Evolutionary conservation across 2,329 filamentous ascomycete species (phyloP).

Genomic region (Lecanicillium sp.): DNA sequence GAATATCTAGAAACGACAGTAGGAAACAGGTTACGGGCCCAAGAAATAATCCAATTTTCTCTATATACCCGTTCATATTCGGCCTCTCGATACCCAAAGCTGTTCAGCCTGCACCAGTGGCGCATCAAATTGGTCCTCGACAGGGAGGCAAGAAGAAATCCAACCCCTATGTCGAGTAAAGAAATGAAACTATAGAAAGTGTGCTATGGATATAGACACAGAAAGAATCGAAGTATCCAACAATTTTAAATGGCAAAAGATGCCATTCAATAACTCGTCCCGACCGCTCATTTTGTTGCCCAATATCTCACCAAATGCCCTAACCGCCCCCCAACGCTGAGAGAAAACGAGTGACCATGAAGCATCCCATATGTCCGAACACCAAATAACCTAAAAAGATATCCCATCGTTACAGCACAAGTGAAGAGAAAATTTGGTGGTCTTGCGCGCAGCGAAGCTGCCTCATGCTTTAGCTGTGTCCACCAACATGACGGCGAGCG

Average conservation of each 20-base stretch:
- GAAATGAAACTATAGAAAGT: neutral
- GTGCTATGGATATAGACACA: conserved; percentile 7
- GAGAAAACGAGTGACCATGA: neutral
- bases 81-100: neutral
- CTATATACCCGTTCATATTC: neutral
- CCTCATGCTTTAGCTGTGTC: conserved; percentile 21
- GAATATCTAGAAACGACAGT: no score
- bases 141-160: neutral
- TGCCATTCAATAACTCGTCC: no score
- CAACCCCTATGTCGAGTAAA: neutral
- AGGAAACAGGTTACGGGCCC: no score
- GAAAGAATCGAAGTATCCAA: conserved; percentile 11
- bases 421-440: no score
- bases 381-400: neutral
- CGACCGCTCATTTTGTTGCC: conserved; percentile 1
- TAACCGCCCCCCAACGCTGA: no score
- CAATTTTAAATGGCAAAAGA: conserved; percentile 8
- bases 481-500: conserved; percentile 23
- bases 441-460: no score
- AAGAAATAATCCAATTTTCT: neutral
- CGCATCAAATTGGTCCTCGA: neutral
- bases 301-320: no score
- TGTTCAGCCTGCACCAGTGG: neutral
- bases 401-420: no score
- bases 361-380: neutral